Evolutionary conservation across 2,329 filamentous ascomycete species (phyloP), one percentile per base, ranked within the genome.

Genomic region (Chaetomium globosum): DNA sequence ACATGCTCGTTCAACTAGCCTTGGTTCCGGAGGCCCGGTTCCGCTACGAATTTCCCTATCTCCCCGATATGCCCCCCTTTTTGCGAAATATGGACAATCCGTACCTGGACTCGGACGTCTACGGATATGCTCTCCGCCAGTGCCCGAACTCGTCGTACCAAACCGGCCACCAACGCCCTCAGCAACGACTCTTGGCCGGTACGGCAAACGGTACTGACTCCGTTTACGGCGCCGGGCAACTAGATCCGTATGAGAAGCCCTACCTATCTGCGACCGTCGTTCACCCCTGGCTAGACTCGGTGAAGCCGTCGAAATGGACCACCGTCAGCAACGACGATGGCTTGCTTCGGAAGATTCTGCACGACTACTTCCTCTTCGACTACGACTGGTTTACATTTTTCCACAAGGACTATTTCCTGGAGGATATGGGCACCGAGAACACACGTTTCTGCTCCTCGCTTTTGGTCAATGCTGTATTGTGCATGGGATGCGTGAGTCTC

Each of bases 341-440:
- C 0, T 70, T 80, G 8, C 75, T 80, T 72, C 71, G 74, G 31
- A 73, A 74, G 69, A 75, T 94, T 46, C 83, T 93, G 77, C 90
- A 94, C 75, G 86, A 90, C 58, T 93, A 91, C 77, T 88, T 82
- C 61, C 72, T 73, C 1, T 75, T 74, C 64, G 77, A 80, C 43
- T 78, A 79, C 39, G 74, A 75, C 2, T 78, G 74, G 67, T 74
- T 74, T 0, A 69, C 75, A 0, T 70, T 71, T 0, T 77, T 80
- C 30, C 77, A 80, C 2, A 80, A 79, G 65, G 77, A 78, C 30
- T 70, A 70, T 1, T 79, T 81, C 33, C 64, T 80, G 0, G 70
- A 78, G n/a, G 79, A 80, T 31, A 75, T 80, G 75, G 71, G 68
- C 12, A 65, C 69, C 0, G 70, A 70, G 1, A 67, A 68, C 0